Evolutionary conservation across 208 protist genomes (phyloP), one percentile per base, ranked within the genome.

Genomic region (Crithidia brevicula): DNA sequence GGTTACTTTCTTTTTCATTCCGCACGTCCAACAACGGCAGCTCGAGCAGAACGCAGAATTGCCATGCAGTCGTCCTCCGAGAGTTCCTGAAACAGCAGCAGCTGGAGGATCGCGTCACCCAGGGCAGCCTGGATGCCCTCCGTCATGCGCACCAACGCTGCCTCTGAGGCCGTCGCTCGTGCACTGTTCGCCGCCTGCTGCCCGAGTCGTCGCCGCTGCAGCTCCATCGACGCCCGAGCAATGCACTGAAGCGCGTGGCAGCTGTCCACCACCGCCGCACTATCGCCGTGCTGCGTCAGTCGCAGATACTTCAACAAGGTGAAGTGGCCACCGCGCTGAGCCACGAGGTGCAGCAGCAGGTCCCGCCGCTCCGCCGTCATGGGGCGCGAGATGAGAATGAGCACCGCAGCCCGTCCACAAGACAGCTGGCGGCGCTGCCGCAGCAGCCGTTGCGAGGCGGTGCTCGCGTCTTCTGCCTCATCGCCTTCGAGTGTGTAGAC

Each of bases 291-390:
- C 28, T 85, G 84, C 8, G 87, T 74, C 42, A 93, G 58, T 49
- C 85, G 86, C 18, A 96, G 61, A 57, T 91, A 92, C 74, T 94
- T 93, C 31, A 93, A 61, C 18, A 96, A 51, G 5, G 84, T 82
- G 30, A 96, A 69, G 67, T 96, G 86, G 0, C 78, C 88, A 34
- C 86, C 82, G 18, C 85, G 81, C 47, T 84, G 68, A 4, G 74
- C 82, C 9, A 93, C 70, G 27, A 93, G 72, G 27, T 81, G 53
- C 18, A 96, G 42, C 13, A 88, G 72, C 20, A 91, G 13, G 34
- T 62, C 30, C 3, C 75, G 49, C 13, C 88, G 72, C 46, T 77
- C 76, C 15, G 25, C 33, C 25, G 84, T 85, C 63, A 77, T 74
- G n/a, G 85, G 82, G 5, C 67, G 63, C 25, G 85, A 76, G 27